Conservation (phyloP, 2,329 filamentous ascomycete species). For the Periconia digitata region DNA sequence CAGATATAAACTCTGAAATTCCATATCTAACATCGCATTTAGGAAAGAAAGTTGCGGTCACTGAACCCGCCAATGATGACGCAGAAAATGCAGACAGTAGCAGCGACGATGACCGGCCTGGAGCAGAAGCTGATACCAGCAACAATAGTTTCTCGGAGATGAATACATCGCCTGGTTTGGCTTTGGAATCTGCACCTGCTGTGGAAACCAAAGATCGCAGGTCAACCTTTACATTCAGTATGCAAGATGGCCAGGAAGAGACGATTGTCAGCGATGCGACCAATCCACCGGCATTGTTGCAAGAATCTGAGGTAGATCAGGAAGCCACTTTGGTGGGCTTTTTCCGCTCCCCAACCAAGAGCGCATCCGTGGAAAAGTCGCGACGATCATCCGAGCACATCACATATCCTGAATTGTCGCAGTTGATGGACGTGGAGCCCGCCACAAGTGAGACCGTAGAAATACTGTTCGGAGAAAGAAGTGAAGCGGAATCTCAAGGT, state of each 20-base stretch:
- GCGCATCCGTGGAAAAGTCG: not conserved
- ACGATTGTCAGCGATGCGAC: conserved; percentile 11
- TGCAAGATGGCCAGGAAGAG: conserved; percentile 11
- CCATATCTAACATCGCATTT: conserved; percentile 12
- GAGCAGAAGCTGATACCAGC: conserved; percentile 14
- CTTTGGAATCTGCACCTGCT: not conserved
- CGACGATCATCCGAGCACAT: conserved; percentile 12
- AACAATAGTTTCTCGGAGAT: conserved; percentile 13
- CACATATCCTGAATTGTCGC: conserved; percentile 20
- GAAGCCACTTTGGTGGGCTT: conserved; percentile 20
- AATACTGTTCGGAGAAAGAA: too few species aligned
- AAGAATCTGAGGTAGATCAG: conserved; percentile 4
- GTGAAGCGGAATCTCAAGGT: not conserved
- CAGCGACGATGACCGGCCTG: conserved; percentile 14
- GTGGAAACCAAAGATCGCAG: conserved; percentile 8
- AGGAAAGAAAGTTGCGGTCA: conserved; percentile 28
- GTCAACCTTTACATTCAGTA: conserved; percentile 20
- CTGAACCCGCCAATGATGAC: conserved; percentile 5
- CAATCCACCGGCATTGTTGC: conserved; percentile 4
- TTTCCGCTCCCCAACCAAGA: conserved; percentile 26
- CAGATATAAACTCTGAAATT: not conserved
- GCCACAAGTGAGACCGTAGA: too few species aligned
- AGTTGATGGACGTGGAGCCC: conserved; percentile 3
- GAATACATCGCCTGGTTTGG: not conserved
- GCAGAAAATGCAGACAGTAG: conserved; percentile 11